A percentile compares a stretch with the other conserved stretches of the same genome.
Evolutionary conservation across 2,329 filamentous ascomycete species (phyloP).

Genomic region (Blastomyces gilchristii): DNA sequence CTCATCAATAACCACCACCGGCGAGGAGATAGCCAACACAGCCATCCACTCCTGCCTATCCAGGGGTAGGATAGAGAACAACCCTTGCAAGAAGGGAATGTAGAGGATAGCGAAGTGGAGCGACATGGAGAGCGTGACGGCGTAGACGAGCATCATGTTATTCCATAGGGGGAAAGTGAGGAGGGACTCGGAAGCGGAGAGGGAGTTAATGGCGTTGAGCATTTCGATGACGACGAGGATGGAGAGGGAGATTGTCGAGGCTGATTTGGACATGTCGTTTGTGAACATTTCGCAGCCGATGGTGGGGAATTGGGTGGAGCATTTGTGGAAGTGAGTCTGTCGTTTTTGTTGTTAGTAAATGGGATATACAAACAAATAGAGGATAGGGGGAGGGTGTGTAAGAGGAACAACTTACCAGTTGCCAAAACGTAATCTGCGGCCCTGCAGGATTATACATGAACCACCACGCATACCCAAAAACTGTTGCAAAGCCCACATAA

Average conservation of each 20-base stretch:
- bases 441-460: constrained; percentile 92
- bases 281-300: constrained; percentile 89
- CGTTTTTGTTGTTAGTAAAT: constrained; percentile 3
- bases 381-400: not conserved
- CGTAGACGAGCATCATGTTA: constrained; percentile 97
- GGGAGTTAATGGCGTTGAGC: constrained; percentile 97
- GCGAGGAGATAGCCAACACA: constrained; percentile 75
- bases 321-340: constrained; percentile 80
- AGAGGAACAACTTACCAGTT: constrained; percentile 49
- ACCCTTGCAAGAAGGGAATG: constrained; percentile 70
- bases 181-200: constrained; percentile 89
- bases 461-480: constrained; percentile 99
- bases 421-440: constrained; percentile 81
- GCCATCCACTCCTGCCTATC: constrained; percentile 86
- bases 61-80: constrained; percentile 87
- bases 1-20: constrained; percentile 54
- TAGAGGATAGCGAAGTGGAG: constrained; percentile 93
- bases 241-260: constrained; percentile 85
- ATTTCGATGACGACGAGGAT: constrained; percentile 95
- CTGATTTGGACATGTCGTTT: constrained; percentile 75
- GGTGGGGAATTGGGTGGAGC: constrained; percentile 71
- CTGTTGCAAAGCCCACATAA: constrained; percentile 89
- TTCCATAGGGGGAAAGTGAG: constrained; percentile 92
- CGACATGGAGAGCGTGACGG: constrained; percentile 83
- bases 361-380: not conserved